Evolutionary conservation across 306 rosid species (phyloP), one percentile per base, ranked within the genome.

Genomic region (Malus asiatica): DNA sequence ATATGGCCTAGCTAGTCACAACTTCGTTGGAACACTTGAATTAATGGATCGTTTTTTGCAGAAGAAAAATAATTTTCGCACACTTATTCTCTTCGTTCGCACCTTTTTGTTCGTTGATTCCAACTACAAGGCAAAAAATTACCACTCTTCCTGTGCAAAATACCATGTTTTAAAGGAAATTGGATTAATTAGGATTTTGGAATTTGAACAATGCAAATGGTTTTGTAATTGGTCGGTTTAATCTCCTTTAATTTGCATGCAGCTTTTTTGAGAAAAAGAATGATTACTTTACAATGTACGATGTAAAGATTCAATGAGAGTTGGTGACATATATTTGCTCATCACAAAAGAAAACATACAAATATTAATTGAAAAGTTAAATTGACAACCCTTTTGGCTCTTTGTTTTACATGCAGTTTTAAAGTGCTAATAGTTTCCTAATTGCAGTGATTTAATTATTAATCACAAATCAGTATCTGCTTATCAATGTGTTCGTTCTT

Each of bases 261-360:
- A 29, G 77, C 75, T 76, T 76, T 79, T 1, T 22, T 13, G 58
- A 33, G 10, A 38, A 25, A 33, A 76, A 71, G 35, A 45, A 38
- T 38, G 9, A 15, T 30, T 29, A 66, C 45, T 70, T 40, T 55
- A 29, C 67, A 42, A 30, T 23, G 74, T 82, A 79, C 87, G 67
- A 53, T 60, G 81, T 74, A 61, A 78, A 29, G 78, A 62, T 77
- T 81, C 58, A 67, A 32, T 60, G 57, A 11, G 79, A 74, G 80
- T 68, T 78, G 66, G 58, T 71, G 76, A 53, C 46, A 72, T 70
- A 42, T 38, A 79, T 48, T 48, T 65, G 48, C 68, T 60, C 4
- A 22, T 9, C 64, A 42, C 68, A n/a, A 73, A 81, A 77, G 77
- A 70, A 77, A 44, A 8, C 33, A 23, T 57, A n/a, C 62, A 57